A percentile compares a stretch with the other conserved stretches of the same genome.
phyloP scores from a whole-genome alignment of 495 filamentous ascomycete genomes.

The Hyaloscypha bicolor region DNA sequence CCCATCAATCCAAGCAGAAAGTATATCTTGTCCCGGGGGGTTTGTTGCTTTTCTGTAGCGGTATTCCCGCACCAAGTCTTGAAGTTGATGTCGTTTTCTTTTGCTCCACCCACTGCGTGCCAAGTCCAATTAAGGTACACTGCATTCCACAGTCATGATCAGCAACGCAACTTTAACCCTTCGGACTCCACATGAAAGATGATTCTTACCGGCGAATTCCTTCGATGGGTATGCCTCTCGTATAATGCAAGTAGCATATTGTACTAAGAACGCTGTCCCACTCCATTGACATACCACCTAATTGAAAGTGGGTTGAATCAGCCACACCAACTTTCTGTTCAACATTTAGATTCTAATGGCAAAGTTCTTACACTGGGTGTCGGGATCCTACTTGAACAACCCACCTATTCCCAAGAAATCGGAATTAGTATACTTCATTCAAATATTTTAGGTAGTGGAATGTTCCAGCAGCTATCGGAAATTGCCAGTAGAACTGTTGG shows the following conservation, averaged over 20 bases:
- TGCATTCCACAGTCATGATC: not conserved
- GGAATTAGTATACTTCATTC: no score
- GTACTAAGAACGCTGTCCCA: conserved; percentile 3
- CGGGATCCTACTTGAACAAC: conserved; percentile 16
- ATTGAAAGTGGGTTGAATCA: not conserved
- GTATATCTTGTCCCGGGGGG: conserved; percentile 30
- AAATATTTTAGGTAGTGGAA: no score
- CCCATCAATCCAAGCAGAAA: conserved; percentile 22
- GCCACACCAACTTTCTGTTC: conserved; percentile 12
- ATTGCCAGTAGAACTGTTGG: no score
- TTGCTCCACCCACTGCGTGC: conserved; percentile 1
- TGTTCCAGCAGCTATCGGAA: no score
- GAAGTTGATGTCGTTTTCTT: conserved; percentile 11
- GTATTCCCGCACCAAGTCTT: conserved; percentile 19
- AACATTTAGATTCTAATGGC: not conserved
- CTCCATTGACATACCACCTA: not conserved
- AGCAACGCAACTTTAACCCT: not conserved
- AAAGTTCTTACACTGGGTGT: not conserved
- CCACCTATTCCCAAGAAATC: not conserved
- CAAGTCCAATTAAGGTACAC: conserved; percentile 6
- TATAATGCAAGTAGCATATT: conserved; percentile 13
- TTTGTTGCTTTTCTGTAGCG: conserved; percentile 19
- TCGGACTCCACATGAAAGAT: not conserved
- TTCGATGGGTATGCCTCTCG: not conserved
- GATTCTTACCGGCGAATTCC: not conserved